Conservation (phyloP, 768 basidiomycete species). For the Pleurotus tuber-regium region DNA sequence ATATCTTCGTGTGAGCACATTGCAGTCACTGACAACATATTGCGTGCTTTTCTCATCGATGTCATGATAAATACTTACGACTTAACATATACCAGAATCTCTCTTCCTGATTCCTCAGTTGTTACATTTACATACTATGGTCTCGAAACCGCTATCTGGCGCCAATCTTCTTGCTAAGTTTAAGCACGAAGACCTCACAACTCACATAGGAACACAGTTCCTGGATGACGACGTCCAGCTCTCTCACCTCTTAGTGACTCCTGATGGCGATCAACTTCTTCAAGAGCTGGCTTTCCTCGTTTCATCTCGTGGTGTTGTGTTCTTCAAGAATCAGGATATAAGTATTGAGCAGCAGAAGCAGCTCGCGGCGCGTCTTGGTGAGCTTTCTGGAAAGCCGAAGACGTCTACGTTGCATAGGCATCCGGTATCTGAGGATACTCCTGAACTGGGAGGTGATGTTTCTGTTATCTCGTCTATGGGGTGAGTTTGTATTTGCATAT, state of each 20-base stretch:
- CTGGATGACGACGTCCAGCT: conserved; percentile 42
- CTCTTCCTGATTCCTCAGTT: no score
- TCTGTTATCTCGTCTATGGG: conserved; percentile 47
- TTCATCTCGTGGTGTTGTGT: conserved; percentile 60
- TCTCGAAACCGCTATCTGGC: neutral
- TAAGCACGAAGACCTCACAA: conserved; percentile 35
- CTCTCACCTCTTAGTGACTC: conserved; percentile 38
- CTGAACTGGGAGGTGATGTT: conserved; percentile 52
- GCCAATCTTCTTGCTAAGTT: neutral
- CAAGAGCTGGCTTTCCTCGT: conserved; percentile 53
- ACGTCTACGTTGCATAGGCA: conserved; percentile 52
- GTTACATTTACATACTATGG: no score
- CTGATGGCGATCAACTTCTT: conserved; percentile 48
- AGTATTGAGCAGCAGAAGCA: conserved; percentile 46
- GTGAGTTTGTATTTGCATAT: conserved; percentile 22
- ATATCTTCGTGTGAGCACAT: no score
- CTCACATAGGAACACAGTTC: conserved; percentile 58
- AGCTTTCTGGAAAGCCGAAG: conserved; percentile 45
- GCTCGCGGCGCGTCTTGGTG: conserved; percentile 47
- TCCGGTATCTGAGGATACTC: conserved; percentile 48
- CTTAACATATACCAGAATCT: no score
- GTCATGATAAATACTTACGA: no score
- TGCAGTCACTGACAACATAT: no score
- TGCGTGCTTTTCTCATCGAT: no score
- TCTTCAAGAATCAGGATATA: conserved; percentile 57